Percentiles rank a stretch among this genome's conserved stretches.
phyloP scores from a whole-genome alignment of 2,329 filamentous ascomycete species.

The Orbilia blumenaviensis region DNA sequence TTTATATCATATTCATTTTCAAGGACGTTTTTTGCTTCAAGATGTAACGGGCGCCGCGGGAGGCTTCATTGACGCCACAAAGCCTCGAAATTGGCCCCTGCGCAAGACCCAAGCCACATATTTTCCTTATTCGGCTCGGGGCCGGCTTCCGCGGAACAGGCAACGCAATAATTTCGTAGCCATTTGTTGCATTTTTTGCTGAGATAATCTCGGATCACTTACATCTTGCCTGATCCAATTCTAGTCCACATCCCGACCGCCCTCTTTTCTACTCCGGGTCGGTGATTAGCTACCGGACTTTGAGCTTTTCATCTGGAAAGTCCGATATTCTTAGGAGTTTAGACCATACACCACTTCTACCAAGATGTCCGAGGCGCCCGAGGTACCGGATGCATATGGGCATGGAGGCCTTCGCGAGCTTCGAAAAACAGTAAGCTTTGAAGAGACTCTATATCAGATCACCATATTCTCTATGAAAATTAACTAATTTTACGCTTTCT shows the following conservation, averaged over 20 bases:
- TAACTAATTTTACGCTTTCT: not conserved
- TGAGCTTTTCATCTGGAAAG: not conserved
- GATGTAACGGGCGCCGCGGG: not conserved
- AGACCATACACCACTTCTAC: not conserved
- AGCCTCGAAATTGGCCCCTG: not conserved
- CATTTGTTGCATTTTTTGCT: constrained; percentile 8
- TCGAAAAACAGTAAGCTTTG: constrained; percentile 18
- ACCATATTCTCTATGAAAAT: not conserved
- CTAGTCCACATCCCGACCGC: not conserved
- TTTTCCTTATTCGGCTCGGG: constrained; percentile 24
- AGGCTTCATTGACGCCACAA: not conserved
- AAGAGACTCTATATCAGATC: not conserved
- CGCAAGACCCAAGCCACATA: not conserved
- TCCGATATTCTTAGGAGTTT: not conserved
- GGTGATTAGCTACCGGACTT: constrained; percentile 3
- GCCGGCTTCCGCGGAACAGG: constrained; percentile 22
- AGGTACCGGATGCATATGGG: not conserved
- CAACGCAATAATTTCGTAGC: not conserved
- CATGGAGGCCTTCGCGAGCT: not conserved
- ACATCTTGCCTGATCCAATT: not conserved
- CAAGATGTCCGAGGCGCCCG: constrained; percentile 15
- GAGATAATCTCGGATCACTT: not conserved
- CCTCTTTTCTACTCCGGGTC: not conserved
- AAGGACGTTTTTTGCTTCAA: not conserved
- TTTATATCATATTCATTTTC: not conserved